phyloP scores from a whole-genome alignment of 2,329 filamentous ascomycete genomes.

The Fusarium protoensiforme region DNA sequence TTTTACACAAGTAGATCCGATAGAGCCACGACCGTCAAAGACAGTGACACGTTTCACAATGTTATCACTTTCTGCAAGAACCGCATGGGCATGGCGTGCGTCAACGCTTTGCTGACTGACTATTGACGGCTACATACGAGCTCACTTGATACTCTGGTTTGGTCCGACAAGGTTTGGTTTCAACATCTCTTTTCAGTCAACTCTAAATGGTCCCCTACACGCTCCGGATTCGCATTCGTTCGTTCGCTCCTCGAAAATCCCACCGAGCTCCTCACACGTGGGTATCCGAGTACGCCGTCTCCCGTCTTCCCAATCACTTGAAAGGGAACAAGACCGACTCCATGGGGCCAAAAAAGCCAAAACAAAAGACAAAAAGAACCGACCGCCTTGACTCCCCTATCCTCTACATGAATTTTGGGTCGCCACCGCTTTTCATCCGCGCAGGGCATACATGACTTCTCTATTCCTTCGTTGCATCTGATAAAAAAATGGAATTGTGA shows the following conservation, averaged over 20 bases:
- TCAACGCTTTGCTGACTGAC: slow-evolving; percentile 29
- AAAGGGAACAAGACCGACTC: slow-evolving; percentile 46
- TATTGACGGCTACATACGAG: slow-evolving; percentile 38
- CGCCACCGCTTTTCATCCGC: slow-evolving; percentile 48
- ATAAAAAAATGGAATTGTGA: slow-evolving; percentile 42
- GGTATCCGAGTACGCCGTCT: slow-evolving; percentile 39
- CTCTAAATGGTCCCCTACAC: slow-evolving; percentile 43
- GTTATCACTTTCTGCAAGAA: neutral
- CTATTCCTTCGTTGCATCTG: slow-evolving; percentile 52
- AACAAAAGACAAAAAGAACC: slow-evolving; percentile 42
- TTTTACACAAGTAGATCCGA: neutral
- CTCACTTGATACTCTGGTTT: slow-evolving; percentile 48
- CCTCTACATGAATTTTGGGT: slow-evolving; percentile 56
- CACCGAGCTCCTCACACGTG: slow-evolving; percentile 31
- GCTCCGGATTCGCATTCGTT: slow-evolving; percentile 38
- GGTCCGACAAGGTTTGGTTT: slow-evolving; percentile 35
- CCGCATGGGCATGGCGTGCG: neutral
- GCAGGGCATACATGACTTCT: slow-evolving; percentile 56
- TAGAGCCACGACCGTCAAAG: neutral
- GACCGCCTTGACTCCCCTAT: slow-evolving; percentile 53
- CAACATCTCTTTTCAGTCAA: slow-evolving; percentile 35
- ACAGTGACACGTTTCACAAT: slow-evolving; percentile 9
- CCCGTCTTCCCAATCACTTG: slow-evolving; percentile 48
- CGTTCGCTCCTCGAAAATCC: slow-evolving; percentile 32
- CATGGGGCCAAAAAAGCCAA: slow-evolving; percentile 34